Conservation (phyloP, 1,284 basidiomycete genomes). For the Vanrija sp. region DNA sequence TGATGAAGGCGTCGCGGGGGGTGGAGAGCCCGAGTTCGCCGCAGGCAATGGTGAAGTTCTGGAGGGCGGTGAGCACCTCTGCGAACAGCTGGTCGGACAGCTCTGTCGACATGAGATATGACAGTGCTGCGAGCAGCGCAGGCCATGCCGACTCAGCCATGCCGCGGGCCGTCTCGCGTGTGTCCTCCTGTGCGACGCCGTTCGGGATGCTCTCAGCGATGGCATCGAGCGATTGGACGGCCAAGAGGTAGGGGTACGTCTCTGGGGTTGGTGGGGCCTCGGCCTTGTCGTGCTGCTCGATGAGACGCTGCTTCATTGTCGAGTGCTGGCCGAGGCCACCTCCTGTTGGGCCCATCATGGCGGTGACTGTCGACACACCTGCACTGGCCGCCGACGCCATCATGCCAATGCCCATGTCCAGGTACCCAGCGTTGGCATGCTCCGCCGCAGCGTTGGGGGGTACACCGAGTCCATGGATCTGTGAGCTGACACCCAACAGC, state of each 20-base stretch:
- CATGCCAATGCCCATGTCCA: slow-evolving; percentile 73
- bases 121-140: slow-evolving; percentile 78
- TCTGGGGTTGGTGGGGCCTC: slow-evolving; percentile 90
- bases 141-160: slow-evolving; percentile 89
- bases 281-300: slow-evolving; percentile 92
- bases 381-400: slow-evolving; percentile 76
- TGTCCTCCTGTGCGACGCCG: slow-evolving; percentile 50
- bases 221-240: slow-evolving; percentile 79
- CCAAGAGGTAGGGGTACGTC: slow-evolving; percentile 85
- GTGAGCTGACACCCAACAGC: slow-evolving; percentile 69
- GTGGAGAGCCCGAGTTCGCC: slow-evolving; percentile 81
- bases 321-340: slow-evolving; percentile 68
- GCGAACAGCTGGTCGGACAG: slow-evolving; percentile 67
- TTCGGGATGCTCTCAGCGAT: slow-evolving; percentile 82
- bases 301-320: slow-evolving; percentile 83
- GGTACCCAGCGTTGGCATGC: slow-evolving; percentile 35
- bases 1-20: slow-evolving; percentile 89
- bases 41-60: slow-evolving; percentile 79
- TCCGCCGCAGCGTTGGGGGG: slow-evolving; percentile 29
- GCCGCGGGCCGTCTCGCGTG: slow-evolving; percentile 56
- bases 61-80: slow-evolving; percentile 68
- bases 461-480: slow-evolving; percentile 74
- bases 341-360: slow-evolving; percentile 58
- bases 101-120: slow-evolving; percentile 83
- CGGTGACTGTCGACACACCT: slow-evolving; percentile 64